Evolutionary conservation across 805 yeast species (phyloP).

Genomic region (Cyberlindnera suaveolens): DNA sequence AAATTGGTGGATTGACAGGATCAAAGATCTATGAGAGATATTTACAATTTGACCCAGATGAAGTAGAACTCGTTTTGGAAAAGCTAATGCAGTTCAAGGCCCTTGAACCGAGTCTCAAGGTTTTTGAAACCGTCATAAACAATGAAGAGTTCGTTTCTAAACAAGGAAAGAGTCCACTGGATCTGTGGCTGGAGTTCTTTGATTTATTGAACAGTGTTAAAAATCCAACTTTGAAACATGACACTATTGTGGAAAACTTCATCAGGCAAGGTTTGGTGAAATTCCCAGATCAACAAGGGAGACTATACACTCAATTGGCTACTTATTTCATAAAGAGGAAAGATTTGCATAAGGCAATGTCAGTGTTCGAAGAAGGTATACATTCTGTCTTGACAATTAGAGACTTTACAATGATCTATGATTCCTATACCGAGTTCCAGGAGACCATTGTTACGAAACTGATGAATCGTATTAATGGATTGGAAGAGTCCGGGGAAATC

Average conservation of each 20-base stretch:
- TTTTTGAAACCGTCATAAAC: conserved; percentile 29
- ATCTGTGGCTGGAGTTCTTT: conserved; percentile 41
- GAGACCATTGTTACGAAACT: conserved; percentile 36
- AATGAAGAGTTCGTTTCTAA: conserved; percentile 30
- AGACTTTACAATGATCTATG: conserved; percentile 62
- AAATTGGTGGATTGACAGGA: conserved; percentile 33
- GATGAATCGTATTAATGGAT: conserved; percentile 4
- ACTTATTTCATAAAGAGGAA: conserved; percentile 35
- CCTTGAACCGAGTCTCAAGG: conserved; percentile 22
- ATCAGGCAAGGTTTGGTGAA: conserved; percentile 29
- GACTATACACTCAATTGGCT: conserved; percentile 42
- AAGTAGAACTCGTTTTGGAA: conserved; percentile 28
- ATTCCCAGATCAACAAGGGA: conserved; percentile 58
- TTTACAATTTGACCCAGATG: conserved; percentile 23
- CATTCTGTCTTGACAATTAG: conserved; percentile 39
- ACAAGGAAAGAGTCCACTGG: conserved; percentile 38
- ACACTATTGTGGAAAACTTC: conserved; percentile 28
- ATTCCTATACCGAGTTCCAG: conserved; percentile 54
- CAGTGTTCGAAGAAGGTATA: conserved; percentile 44
- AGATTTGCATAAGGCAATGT: conserved; percentile 33
- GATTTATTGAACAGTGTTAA: conserved; percentile 28
- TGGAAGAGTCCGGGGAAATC: conserved; percentile 15
- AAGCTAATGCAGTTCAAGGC: conserved; percentile 30
- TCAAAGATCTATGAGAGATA: conserved; percentile 27
- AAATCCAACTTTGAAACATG: conserved; percentile 7